A percentile compares a stretch with the other conserved stretches of the same genome.
Evolutionary conservation across 202 grass and related monocot species (phyloP).

Genomic region (Musa balbisiana): DNA sequence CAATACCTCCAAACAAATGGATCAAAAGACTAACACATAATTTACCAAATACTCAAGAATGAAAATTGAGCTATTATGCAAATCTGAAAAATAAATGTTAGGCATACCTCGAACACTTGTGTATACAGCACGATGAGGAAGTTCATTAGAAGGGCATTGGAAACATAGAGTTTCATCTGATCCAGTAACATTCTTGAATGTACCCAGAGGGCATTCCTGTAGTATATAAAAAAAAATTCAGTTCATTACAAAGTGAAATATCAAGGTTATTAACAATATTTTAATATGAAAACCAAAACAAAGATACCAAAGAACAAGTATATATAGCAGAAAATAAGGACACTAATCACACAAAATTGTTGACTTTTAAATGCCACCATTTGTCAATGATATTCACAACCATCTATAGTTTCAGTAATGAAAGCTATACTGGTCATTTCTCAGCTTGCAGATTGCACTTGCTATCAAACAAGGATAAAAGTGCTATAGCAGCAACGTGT

Average conservation of each 20-base stretch:
- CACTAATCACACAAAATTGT: neutral
- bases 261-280: neutral
- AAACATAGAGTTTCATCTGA: slow-evolving; percentile 86
- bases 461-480: too few relatives aligned
- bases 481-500: too few relatives aligned
- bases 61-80: neutral
- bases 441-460: too few relatives aligned
- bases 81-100: neutral
- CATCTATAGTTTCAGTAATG: too few relatives aligned
- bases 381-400: too few relatives aligned
- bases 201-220: slow-evolving; percentile 94
- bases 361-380: too few relatives aligned
- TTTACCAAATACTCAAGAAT: neutral
- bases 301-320: neutral
- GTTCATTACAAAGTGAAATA: neutral
- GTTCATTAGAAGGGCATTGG: slow-evolving; percentile 54
- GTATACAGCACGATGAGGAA: slow-evolving; percentile 77
- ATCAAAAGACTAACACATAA: neutral
- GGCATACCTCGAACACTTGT: slow-evolving; percentile 59
- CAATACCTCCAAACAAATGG: too few relatives aligned
- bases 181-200: slow-evolving; percentile 95
- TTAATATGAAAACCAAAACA: neutral
- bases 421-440: too few relatives aligned
- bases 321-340: neutral
- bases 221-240: slow-evolving; percentile 30